Base-by-base conservation (phyloP, 2,329 filamentous ascomycete species). In the Alternaria alternata region DNA sequence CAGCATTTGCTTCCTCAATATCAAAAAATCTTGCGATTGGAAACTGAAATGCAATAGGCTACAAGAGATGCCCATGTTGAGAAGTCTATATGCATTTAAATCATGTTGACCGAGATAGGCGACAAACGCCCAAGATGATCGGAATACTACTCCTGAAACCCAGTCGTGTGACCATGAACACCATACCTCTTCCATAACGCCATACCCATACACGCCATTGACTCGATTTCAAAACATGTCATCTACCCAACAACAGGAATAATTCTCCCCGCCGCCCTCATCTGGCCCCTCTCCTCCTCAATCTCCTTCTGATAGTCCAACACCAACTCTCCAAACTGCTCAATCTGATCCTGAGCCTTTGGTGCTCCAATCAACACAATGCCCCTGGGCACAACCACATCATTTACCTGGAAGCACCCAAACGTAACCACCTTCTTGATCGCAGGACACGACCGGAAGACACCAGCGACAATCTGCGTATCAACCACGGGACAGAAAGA, bases 401-500 rank as follows among this genome's bases (percentile, higher is more conserved):
- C 84, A 39, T 80, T 78, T 34, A 89, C 81, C 51, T 85, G 83
- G 74, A 89, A 89, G 73, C 87, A 89, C 5, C 85, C 87, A 76
- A 90, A 89, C 3, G 86, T 84, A 6, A 87, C 84, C 28, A 89
- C 71, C 74, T 88, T 86, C 59, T 79, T 79, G 41, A 87, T 72
- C 11, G 74, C 85, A 0, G 89, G 89, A 63, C 89, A 91, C 51
- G 82, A 80, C 20, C 85, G 82, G 78, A 91, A 91, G 57, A 91
- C 86, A 59, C 81, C 82, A 0, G 86, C 87, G 4, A 91, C 80
- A 1, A 91, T 80, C 53, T 86, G 84, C 66, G 91, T 89, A 18
- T 88, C 88, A 5, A 91, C 86, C 30, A 86, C 81, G 57, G 88
- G 87, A 66, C 88, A 90, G 76, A 96, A 96, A 54, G 89, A 91